A percentile compares a stretch with the other conserved stretches of the same genome.
These are phyloP conservation scores for Penicilliopsis zonata DNA, from an alignment of 495 filamentous ascomycete genomes.

Conservation along the genomic window DNA sequence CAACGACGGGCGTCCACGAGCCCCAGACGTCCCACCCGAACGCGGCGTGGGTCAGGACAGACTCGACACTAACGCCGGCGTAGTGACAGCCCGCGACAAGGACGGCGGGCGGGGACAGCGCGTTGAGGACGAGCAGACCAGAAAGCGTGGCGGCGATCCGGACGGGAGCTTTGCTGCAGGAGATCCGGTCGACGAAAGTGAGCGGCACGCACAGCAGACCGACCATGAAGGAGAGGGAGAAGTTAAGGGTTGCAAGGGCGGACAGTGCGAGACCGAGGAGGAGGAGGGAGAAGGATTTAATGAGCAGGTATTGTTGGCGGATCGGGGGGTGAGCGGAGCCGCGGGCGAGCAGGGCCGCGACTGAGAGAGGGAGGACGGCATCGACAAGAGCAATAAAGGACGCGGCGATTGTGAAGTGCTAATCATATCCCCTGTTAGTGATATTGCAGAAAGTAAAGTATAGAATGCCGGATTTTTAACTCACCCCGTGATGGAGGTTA, in stretches of 20 bases:
- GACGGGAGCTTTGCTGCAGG: slow-evolving; percentile 8
- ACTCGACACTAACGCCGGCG: slow-evolving; percentile 36
- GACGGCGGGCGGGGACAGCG: slow-evolving; percentile 54
- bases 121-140: slow-evolving; percentile 34
- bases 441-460: no score
- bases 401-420: slow-evolving; percentile 42
- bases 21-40: slow-evolving; percentile 90
- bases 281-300: slow-evolving; percentile 85
- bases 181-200: slow-evolving; percentile 51
- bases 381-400: slow-evolving; percentile 46
- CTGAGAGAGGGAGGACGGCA: slow-evolving; percentile 45
- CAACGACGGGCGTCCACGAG: slow-evolving; percentile 76
- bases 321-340: slow-evolving; percentile 42
- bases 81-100: slow-evolving; percentile 40
- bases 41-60: slow-evolving; percentile 60
- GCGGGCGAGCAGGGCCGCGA: slow-evolving; percentile 37
- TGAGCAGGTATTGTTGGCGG: slow-evolving; percentile 57
- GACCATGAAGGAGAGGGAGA: slow-evolving; percentile 78
- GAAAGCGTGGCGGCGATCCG: slow-evolving; percentile 14
- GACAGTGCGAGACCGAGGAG: slow-evolving; percentile 84
- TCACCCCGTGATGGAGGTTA: slow-evolving; percentile 52
- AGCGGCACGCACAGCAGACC: slow-evolving; percentile 69
- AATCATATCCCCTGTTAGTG: no score
- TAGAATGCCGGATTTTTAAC: no score
- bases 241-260: slow-evolving; percentile 90